Evolutionary conservation across 768 basidiomycete genomes (phyloP).

Genomic region (Suillus plorans): DNA sequence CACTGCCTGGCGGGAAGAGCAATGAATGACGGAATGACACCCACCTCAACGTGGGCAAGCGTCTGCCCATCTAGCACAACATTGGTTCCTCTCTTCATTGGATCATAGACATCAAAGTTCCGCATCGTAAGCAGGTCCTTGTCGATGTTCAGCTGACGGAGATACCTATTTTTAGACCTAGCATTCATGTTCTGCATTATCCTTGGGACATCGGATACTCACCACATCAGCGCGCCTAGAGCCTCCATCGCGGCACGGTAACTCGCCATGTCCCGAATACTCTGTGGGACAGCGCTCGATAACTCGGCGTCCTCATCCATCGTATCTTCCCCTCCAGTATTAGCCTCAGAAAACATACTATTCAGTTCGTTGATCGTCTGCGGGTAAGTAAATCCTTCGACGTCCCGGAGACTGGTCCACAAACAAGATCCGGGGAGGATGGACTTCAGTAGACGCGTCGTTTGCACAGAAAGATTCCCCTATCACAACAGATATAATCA

Average conservation of each 20-base stretch:
- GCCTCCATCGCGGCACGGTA: constrained; percentile 75
- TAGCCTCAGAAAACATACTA: constrained; percentile 51
- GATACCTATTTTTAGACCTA: constrained; percentile 51
- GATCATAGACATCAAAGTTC: constrained; percentile 98
- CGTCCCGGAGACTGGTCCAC: constrained; percentile 82
- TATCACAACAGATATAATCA: constrained; percentile 28
- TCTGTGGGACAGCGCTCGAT: constrained; percentile 53
- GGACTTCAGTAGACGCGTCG: constrained; percentile 77
- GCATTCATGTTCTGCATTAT: background rate
- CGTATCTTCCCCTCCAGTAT: constrained; percentile 38
- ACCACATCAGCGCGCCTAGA: constrained; percentile 92
- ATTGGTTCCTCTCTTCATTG: constrained; percentile 86
- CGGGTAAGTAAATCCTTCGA: constrained; percentile 81
- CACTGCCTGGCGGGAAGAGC: background rate
- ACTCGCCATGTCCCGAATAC: constrained; percentile 71
- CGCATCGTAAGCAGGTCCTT: constrained; percentile 93
- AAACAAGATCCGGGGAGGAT: constrained; percentile 79
- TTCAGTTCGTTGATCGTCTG: constrained; percentile 68
- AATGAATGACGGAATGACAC: constrained; percentile 5
- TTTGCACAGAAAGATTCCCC: constrained; percentile 85
- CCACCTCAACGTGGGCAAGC: constrained; percentile 89
- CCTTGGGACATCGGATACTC: constrained; percentile 16
- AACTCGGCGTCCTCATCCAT: constrained; percentile 45
- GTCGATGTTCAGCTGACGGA: constrained; percentile 93
- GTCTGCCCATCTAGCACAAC: constrained; percentile 93